Conservation (phyloP, 371 early-diverging fungal genomes). For the Mucor mucedo region DNA sequence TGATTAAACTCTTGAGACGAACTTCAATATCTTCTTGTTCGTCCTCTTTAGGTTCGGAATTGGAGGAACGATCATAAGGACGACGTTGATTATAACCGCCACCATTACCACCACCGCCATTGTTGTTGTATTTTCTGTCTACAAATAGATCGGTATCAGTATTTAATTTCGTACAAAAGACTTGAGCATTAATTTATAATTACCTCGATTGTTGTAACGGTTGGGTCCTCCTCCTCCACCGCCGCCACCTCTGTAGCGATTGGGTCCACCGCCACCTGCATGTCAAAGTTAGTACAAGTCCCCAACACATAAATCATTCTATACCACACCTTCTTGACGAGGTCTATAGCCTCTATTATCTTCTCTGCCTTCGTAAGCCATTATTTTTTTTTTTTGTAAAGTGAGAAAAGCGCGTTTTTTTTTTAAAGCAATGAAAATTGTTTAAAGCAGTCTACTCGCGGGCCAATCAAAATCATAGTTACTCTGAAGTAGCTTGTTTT, state of each 20-base stretch:
- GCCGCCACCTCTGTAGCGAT: slow-evolving; percentile 9
- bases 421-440: not conserved
- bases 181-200: not conserved
- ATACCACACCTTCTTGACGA: slow-evolving; percentile 38
- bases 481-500: no score
- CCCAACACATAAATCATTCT: not conserved
- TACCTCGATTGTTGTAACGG: slow-evolving; percentile 25
- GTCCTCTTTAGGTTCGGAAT: slow-evolving; percentile 43
- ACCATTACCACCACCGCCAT: not conserved
- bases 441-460: not conserved
- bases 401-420: not conserved
- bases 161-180: not conserved
- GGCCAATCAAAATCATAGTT: no score
- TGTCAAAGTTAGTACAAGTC: not conserved
- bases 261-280: slow-evolving; percentile 8
- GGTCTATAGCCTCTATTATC: slow-evolving; percentile 45
- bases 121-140: slow-evolving; percentile 24
- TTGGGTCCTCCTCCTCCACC: slow-evolving; percentile 16
- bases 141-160: not conserved
- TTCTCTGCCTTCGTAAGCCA: slow-evolving; percentile 48
- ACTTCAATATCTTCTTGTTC: slow-evolving; percentile 72
- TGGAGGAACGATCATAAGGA: slow-evolving; percentile 36
- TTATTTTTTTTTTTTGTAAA: slow-evolving; percentile 1
- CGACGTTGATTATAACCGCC: slow-evolving; percentile 24
- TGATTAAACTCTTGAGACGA: slow-evolving; percentile 72